Conservation (phyloP, 129 eudicot species). For the Tanacetum coccineum region DNA sequence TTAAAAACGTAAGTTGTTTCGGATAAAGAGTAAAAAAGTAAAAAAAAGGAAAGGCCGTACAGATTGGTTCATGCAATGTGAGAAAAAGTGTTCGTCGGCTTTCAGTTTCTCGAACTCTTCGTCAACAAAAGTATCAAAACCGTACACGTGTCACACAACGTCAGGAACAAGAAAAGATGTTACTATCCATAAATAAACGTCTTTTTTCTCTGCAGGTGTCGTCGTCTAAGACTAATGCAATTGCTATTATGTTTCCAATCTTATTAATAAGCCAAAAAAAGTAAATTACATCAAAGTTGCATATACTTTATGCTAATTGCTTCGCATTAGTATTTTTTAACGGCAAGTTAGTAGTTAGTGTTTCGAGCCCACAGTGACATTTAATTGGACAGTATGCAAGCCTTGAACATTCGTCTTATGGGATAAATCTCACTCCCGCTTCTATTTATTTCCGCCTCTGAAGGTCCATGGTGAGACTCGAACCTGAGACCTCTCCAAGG, state of each 20-base stretch:
- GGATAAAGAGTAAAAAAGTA: background rate
- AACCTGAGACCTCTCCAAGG: too few species aligned
- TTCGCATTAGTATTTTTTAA: too few species aligned
- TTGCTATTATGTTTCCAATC: constrained; percentile 1
- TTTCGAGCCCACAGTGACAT: too few species aligned
- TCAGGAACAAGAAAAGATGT: background rate
- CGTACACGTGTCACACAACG: constrained; percentile 31
- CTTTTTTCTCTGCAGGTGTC: constrained; percentile 15
- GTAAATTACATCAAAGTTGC: background rate
- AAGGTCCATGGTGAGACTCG: too few species aligned
- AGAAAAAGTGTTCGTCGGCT: constrained; percentile 16
- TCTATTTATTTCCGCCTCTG: too few species aligned
- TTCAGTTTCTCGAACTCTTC: constrained; percentile 23
- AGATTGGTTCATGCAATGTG: constrained; percentile 29
- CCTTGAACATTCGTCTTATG: too few species aligned
- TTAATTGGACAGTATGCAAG: too few species aligned
- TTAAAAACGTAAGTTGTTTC: background rate
- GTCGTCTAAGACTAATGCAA: background rate
- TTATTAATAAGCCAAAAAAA: background rate
- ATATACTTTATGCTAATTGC: background rate
- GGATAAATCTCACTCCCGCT: too few species aligned
- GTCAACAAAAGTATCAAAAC: constrained; percentile 2
- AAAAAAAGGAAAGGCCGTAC: constrained; percentile 21
- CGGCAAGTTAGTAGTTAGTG: too few species aligned
- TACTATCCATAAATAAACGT: constrained; percentile 19